Evolutionary conservation across 257 asterid species (phyloP).

Genomic region (Solanum tacnaense): DNA sequence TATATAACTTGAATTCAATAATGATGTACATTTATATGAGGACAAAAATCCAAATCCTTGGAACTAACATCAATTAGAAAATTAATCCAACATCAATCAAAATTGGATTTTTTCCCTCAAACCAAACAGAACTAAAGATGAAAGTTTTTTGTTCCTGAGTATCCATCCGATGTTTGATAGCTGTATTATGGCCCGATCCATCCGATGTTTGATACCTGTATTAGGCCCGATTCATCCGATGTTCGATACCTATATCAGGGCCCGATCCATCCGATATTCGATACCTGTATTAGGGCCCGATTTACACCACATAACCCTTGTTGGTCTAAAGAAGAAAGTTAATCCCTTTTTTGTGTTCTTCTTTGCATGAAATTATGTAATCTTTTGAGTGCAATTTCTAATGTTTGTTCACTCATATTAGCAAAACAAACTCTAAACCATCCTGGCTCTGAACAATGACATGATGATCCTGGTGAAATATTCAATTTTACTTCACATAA

Average conservation of each 20-base stretch:
- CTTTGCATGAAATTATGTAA: constrained; percentile 30
- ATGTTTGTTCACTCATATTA: constrained; percentile 31
- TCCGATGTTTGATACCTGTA: accelerated
- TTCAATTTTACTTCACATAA: constrained; percentile 26
- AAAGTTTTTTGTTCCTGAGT: no score
- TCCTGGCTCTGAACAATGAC: constrained; percentile 48
- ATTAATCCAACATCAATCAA: background rate
- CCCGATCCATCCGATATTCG: accelerated
- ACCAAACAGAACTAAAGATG: background rate
- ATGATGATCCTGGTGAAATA: constrained; percentile 44
- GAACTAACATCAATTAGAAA: background rate
- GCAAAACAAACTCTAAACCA: constrained; percentile 50
- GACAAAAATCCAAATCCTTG: background rate
- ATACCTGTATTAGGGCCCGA: background rate
- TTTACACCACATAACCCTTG: background rate
- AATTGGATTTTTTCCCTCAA: background rate
- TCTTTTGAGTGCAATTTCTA: constrained; percentile 33
- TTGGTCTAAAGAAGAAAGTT: background rate
- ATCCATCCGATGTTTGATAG: no score
- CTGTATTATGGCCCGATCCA: no score
- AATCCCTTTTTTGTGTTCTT: background rate
- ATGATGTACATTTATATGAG: background rate
- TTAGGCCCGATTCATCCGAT: accelerated
- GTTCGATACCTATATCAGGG: no score
- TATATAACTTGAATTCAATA: background rate